Evolutionary conservation across 257 asterid species (phyloP).

Genomic region (Solanum ahanhuiri): DNA sequence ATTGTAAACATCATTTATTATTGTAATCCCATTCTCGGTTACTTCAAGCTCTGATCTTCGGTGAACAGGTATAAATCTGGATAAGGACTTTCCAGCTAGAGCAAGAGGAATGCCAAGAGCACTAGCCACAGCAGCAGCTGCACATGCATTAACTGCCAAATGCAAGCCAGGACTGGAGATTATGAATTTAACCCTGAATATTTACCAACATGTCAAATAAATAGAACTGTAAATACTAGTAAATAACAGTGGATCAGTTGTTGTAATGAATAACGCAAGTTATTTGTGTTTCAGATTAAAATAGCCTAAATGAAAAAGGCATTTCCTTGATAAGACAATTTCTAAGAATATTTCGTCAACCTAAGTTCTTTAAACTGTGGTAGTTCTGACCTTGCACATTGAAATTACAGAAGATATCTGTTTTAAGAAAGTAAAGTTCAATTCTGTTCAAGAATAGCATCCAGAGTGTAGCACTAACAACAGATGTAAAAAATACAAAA

Average conservation of each 20-base stretch:
- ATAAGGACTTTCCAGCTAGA: constrained; percentile 1
- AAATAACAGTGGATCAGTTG: neutral
- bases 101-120: constrained; percentile 19
- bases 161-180: constrained; percentile 23
- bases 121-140: constrained; percentile 31
- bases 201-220: neutral
- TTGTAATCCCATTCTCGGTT: constrained; percentile 11
- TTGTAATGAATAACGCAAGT: neutral
- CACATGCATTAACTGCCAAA: constrained; percentile 25
- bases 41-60: constrained; percentile 16
- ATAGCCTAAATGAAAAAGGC: neutral
- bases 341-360: neutral
- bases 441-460: neutral
- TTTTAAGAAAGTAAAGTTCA: neutral
- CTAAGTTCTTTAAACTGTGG: neutral
- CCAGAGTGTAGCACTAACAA: neutral
- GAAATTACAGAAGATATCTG: neutral
- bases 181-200: constrained; percentile 18
- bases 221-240: neutral
- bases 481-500: neutral
- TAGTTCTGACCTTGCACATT: neutral
- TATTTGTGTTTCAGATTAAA: neutral
- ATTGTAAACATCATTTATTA: constrained; percentile 22
- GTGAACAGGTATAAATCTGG: neutral
- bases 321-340: neutral